Base-by-base conservation (phyloP, 352 stramenopile genomes). In the Phytopythium kandeliae region DNA sequence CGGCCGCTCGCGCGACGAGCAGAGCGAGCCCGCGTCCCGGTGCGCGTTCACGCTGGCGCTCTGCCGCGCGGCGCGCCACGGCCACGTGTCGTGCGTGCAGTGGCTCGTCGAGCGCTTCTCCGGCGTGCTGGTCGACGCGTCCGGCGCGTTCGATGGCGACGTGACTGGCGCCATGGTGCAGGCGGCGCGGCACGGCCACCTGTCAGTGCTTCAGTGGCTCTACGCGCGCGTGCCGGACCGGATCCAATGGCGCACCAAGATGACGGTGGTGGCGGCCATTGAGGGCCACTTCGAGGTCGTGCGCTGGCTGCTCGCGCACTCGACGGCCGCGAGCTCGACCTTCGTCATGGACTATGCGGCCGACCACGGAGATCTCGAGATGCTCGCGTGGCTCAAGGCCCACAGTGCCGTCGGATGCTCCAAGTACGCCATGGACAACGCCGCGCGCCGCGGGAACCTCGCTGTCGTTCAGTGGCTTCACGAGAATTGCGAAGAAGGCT, bases 231-330 rank as follows among this genome's bases (percentile, higher is more conserved):
- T 26, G 48, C 36, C 53, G 55, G 1, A 36, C 36, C 10, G 45
- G 13, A 61, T 71, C 52, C 51, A 42, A 12, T 71, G 63, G 63
- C 62, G 58, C 21, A 67, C 58, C 37, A 71, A 71, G 46, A 71
- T 67, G 58, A 62, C 55, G 55, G 55, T 71, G 1, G 59, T 72
- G n/a, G 65, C 67, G 13, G 67, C 67, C 19, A 71, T 72, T 16
- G 62, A 74, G 43, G 65, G 64, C 10, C 68, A 78, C 28, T 68
- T 78, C 19, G 53, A 67, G 13, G 58, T 78, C 50, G 65, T 78
- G 13, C 53, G 51, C 19, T 71, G 63, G 63, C 53, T 69, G 30
- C 47, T 61, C 26, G 57, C 60, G 19, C 56, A 71, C 40, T 71
- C 63, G 12, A 54, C 63, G 9, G 63, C 55, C 12, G 50, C 51